Base-by-base conservation (phyloP, 2,329 filamentous ascomycete species). In the Talaromyces sp. region DNA sequence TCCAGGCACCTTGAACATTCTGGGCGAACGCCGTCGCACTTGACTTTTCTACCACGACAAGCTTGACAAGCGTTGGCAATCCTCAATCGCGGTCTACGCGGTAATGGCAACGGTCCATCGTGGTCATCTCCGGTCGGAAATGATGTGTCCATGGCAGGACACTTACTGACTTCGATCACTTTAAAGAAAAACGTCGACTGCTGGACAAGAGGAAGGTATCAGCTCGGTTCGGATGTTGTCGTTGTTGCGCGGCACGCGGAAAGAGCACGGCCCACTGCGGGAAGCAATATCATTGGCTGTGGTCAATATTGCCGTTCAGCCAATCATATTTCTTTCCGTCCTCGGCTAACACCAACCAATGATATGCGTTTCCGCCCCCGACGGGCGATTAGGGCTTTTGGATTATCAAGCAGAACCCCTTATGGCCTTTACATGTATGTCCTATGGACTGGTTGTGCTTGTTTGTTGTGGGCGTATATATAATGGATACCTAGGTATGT, bases 11-110 rank as follows among this genome's bases (percentile, higher is more conserved):
- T 59, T 22, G 64, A 19, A 54, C 67, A 70, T 40, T 58, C 67
- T 68, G 68, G 69, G 17, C 65, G 68, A 36, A 45, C 19, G 10
- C 69, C 69, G 34, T 70, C 68, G 22, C 69, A 70, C 67, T 70
- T 70, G 11, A 54, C 31, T 60, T 70, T 70, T 15, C 69, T 66
- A 31, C 47, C 63, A 4, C 69, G 69, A 59, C 69, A 70, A 11
- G 58, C 49, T 34, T 68, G 64, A 54, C 69, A 70, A 34, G 69
- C 69, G 19, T n/a, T 68, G 17, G 66, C 58, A 53, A 67, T 63
- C 67, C 49, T 70, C 38, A 70, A 47, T 19, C 69, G 67, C 15
- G 64, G 63, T 19, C 67, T 62, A 43, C 64, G 67, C 38, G 67
- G 5, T 36, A 27, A 19, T 3, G n/a, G 13, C 8, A 6, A 17